phyloP scores from a whole-genome alignment of 2,329 filamentous ascomycete genomes.

The Alternaria dauci region DNA sequence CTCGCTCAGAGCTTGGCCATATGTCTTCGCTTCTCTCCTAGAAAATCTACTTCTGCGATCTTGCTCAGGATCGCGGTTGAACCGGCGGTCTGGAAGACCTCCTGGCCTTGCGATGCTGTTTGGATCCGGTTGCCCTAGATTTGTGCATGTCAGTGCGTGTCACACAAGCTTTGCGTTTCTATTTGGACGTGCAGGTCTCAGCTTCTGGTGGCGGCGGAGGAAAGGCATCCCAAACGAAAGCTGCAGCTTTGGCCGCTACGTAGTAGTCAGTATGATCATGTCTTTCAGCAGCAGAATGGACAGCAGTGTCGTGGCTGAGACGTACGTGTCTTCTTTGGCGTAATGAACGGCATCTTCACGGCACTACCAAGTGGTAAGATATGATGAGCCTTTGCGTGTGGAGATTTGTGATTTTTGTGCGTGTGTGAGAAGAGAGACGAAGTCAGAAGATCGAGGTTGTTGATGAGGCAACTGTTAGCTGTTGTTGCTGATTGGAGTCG shows the following conservation, averaged over 20 bases:
- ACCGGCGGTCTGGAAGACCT: conserved; percentile 2
- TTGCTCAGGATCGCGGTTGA: conserved; percentile 9
- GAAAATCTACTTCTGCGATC: not conserved
- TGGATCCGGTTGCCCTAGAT: conserved; percentile 12
- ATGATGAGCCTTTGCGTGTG: not conserved
- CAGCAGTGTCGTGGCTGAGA: not conserved
- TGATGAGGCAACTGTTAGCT: not conserved
- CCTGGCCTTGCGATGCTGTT: conserved; percentile 17
- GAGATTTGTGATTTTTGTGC: not conserved
- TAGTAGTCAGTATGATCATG: not conserved
- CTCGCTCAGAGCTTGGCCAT: not conserved
- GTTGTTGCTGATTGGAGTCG: not conserved
- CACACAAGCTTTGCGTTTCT: not conserved
- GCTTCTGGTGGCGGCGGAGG: conserved; percentile 16
- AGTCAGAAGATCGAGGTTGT: not conserved
- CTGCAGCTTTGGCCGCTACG: not conserved
- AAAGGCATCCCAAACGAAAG: conserved; percentile 18
- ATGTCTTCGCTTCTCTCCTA: not conserved
- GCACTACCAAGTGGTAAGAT: not conserved
- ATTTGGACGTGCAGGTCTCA: conserved; percentile 9
- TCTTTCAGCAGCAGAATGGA: not conserved
- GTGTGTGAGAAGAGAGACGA: not conserved
- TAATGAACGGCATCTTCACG: conserved; percentile 1
- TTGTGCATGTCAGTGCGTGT: not conserved
- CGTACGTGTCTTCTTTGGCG: not conserved